Evolutionary conservation across 495 filamentous ascomycete species (phyloP).

Genomic region (Entonaema liquescens): DNA sequence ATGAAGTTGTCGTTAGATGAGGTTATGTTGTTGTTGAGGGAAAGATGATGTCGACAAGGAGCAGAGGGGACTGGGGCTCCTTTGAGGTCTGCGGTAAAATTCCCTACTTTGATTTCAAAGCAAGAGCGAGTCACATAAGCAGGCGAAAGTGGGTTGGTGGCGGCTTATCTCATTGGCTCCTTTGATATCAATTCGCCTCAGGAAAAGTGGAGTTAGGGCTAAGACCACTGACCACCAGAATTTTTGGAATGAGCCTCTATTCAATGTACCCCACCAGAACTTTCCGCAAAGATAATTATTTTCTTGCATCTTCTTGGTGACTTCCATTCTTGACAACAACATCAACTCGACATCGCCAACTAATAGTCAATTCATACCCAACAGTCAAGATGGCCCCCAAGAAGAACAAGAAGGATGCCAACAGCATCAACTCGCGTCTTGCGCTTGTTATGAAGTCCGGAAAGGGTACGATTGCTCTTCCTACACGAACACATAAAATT

Average conservation of each 20-base stretch:
- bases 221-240: slow-evolving; percentile 33
- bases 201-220: slow-evolving; percentile 57
- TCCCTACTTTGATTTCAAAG: slow-evolving; percentile 56
- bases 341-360: slow-evolving; percentile 32
- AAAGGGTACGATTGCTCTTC: slow-evolving; percentile 66
- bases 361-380: slow-evolving; percentile 2
- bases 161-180: slow-evolving; percentile 35
- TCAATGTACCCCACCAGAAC: slow-evolving; percentile 21
- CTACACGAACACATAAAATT: slow-evolving; percentile 7
- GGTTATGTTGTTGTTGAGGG: slow-evolving; percentile 51
- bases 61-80: slow-evolving; percentile 42
- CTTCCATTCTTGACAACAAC: slow-evolving; percentile 36
- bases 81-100: slow-evolving; percentile 43
- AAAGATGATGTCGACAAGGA: slow-evolving; percentile 44
- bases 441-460: slow-evolving; percentile 97
- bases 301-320: slow-evolving; percentile 13
- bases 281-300: slow-evolving; percentile 18
- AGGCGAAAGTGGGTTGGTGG: slow-evolving; percentile 31
- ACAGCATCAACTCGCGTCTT: slow-evolving; percentile 70
- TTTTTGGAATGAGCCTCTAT: slow-evolving; percentile 19
- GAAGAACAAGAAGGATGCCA: slow-evolving; percentile 91
- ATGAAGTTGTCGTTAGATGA: slow-evolving; percentile 54
- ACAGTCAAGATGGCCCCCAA: slow-evolving; percentile 81
- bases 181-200: slow-evolving; percentile 18
- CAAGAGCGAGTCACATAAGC: slow-evolving; percentile 46